phyloP scores from a whole-genome alignment of 345 rosid genomes.

The Eucalyptus pauciflora region DNA sequence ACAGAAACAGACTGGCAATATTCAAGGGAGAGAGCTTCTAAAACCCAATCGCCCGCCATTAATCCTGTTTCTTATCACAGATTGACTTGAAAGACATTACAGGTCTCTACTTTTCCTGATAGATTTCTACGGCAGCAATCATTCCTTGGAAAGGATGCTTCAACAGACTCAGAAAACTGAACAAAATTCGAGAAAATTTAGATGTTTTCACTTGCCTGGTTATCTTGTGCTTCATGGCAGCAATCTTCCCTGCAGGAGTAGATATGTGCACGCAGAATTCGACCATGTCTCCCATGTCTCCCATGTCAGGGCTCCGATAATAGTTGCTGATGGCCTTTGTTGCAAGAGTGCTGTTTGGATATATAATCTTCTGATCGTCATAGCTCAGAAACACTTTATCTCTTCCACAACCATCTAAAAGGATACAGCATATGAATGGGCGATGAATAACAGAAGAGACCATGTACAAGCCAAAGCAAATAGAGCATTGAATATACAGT shows the following conservation, averaged over 20 bases:
- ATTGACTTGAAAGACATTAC: too few relatives aligned
- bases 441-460: background rate
- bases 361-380: too few relatives aligned
- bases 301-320: too few relatives aligned
- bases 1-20: background rate
- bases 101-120: too few relatives aligned
- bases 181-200: background rate
- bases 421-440: background rate
- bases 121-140: too few relatives aligned
- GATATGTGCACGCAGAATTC: background rate
- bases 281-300: too few relatives aligned
- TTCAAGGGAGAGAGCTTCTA: background rate
- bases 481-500: background rate
- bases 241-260: background rate
- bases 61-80: background rate
- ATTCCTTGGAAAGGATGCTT: background rate
- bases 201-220: constrained; percentile 8
- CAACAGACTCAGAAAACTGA: background rate
- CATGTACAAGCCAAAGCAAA: background rate
- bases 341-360: too few relatives aligned
- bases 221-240: constrained; percentile 47
- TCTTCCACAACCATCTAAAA: constrained; percentile 25
- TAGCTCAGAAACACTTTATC: too few relatives aligned
- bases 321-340: too few relatives aligned
- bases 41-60: background rate